These are phyloP conservation scores for Pleurotus sapidus DNA, from an alignment of 768 basidiomycete species.

Conservation along the genomic window DNA sequence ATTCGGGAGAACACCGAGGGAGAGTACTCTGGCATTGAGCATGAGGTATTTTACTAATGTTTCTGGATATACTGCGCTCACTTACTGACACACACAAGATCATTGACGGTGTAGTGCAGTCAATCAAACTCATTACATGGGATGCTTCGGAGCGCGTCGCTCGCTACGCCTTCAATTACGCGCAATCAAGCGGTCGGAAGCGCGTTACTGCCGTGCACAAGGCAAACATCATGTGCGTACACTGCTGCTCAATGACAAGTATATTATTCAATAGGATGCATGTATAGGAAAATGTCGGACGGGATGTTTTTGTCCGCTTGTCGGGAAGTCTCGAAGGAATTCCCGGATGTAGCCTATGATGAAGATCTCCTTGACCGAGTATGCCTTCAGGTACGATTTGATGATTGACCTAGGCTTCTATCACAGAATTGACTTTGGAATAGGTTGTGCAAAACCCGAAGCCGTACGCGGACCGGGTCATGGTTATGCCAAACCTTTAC, in stretches of 20 bases:
- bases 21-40: conserved; percentile 99
- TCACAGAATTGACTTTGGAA: background rate
- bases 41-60: conserved; percentile 65
- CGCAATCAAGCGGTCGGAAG: conserved; percentile 81
- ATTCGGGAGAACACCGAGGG: conserved; percentile 99
- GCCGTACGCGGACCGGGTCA: conserved; percentile 94
- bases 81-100: conserved; percentile 45
- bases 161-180: conserved; percentile 97
- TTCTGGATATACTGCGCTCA: background rate
- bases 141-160: conserved; percentile 98
- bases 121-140: conserved; percentile 99
- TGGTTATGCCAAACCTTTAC: conserved; percentile 99
- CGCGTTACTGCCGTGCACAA: conserved; percentile 99
- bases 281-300: conserved; percentile 95
- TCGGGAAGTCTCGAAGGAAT: conserved; percentile 93
- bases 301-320: conserved; percentile 99
- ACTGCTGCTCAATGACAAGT: too few species aligned
- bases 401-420: background rate
- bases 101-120: conserved; percentile 97
- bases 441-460: conserved; percentile 90
- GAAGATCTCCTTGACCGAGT: conserved; percentile 97
- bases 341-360: conserved; percentile 90
- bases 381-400: conserved; percentile 72
- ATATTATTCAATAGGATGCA: background rate
- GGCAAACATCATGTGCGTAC: conserved; percentile 93